Conservation (phyloP, 495 filamentous ascomycete species). For the Staphylotrichum tortipilum region DNA sequence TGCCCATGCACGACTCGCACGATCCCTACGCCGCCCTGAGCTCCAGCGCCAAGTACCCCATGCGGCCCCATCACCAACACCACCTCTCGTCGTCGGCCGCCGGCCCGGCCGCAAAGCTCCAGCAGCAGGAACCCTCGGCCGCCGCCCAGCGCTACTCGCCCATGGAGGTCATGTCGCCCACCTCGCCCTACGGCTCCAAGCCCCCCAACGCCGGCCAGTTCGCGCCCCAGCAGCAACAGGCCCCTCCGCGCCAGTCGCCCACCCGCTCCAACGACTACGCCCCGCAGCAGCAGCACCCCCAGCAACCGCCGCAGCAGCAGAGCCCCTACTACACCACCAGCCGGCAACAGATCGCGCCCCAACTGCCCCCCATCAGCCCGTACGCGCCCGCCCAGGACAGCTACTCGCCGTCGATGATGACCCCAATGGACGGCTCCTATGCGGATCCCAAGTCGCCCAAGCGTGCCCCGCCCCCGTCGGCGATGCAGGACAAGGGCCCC, state of each 20-base stretch:
- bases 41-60: slow-evolving; percentile 57
- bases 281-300: no score
- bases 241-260: slow-evolving; percentile 43
- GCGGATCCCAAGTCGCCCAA: slow-evolving; percentile 69
- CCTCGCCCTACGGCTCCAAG: slow-evolving; percentile 43
- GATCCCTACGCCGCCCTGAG: slow-evolving; percentile 67
- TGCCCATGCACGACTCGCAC: slow-evolving; percentile 80
- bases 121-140: slow-evolving; percentile 66
- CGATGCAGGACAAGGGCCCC: slow-evolving; percentile 54
- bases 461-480: slow-evolving; percentile 39
- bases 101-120: slow-evolving; percentile 31
- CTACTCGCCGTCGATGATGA: slow-evolving; percentile 61
- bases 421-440: slow-evolving; percentile 63
- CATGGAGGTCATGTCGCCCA: slow-evolving; percentile 68
- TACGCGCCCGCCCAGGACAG: slow-evolving; percentile 49
- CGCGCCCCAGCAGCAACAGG: slow-evolving; percentile 27
- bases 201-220: slow-evolving; percentile 34
- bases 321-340: slow-evolving; percentile 38
- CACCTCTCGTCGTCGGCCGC: slow-evolving; percentile 42
- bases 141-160: slow-evolving; percentile 90
- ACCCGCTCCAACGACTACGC: slow-evolving; percentile 39
- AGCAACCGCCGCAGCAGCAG: no score
- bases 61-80: slow-evolving; percentile 58
- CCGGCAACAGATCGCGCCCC: slow-evolving; percentile 40
- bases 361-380: slow-evolving; percentile 65